phyloP scores from a whole-genome alignment of 495 filamentous ascomycete genomes.

The Trichocladium uniseriatum region DNA sequence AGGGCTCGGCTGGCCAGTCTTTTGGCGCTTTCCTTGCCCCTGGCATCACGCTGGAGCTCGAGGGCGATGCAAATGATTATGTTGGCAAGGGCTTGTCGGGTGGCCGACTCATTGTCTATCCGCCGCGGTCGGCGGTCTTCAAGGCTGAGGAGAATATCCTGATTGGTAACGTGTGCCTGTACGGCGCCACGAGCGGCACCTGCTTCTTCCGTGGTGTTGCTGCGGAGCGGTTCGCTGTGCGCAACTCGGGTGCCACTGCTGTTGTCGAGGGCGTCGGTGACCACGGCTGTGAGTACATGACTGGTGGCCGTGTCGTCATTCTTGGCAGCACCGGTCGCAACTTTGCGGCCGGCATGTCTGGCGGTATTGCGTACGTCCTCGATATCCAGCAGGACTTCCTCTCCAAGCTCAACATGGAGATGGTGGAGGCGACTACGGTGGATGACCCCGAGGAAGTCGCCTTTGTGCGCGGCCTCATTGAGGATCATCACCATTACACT shows the following conservation, averaged over 20 bases:
- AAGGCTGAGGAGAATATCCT: constrained; percentile 98
- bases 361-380: constrained; percentile 94
- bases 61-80: constrained; percentile 97
- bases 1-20: constrained; percentile 96
- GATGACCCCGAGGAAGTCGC: constrained; percentile 91
- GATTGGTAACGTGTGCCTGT: constrained; percentile 94
- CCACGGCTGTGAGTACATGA: constrained; percentile 99
- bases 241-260: constrained; percentile 93
- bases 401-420: constrained; percentile 94
- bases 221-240: constrained; percentile 95
- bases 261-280: constrained; percentile 97
- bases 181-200: constrained; percentile 86
- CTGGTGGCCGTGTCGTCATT: constrained; percentile 84
- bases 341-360: constrained; percentile 99
- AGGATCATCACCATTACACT: constrained; percentile 99
- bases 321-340: constrained; percentile 94
- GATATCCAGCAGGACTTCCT: constrained; percentile 89
- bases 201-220: constrained; percentile 98
- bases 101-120: constrained; percentile 92
- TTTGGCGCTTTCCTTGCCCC: constrained; percentile 95
- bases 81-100: constrained; percentile 97
- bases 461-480: constrained; percentile 85
- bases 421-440: constrained; percentile 87
- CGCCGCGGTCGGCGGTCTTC: constrained; percentile 84
- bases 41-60: constrained; percentile 91